Percentiles rank a stretch among this genome's conserved stretches.
Conservation (phyloP, 306 rosid genomes). For the Cercis canadensis region DNA sequence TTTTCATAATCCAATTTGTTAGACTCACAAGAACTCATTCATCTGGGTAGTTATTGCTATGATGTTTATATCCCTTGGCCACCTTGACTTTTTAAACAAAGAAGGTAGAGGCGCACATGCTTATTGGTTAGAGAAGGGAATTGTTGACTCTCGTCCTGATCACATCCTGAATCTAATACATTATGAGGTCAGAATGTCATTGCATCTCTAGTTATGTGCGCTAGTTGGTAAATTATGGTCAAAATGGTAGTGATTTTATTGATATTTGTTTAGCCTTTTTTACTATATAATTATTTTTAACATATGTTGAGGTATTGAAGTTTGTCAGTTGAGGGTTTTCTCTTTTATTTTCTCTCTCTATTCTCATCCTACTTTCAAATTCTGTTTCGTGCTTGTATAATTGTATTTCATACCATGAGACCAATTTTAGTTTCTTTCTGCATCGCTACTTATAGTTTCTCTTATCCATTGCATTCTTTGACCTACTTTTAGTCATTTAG, state of each 20-base stretch:
- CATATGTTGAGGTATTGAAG: no score
- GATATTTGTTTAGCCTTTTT: no score
- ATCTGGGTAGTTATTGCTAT: constrained; percentile 25
- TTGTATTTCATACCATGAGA: neutral
- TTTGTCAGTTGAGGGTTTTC: no score
- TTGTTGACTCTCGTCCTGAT: constrained; percentile 77
- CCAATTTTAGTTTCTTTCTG: constrained; percentile 6
- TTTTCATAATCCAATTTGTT: constrained; percentile 43
- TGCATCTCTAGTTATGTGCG: constrained; percentile 13
- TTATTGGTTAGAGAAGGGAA: constrained; percentile 89
- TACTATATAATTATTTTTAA: no score
- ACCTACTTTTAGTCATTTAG: constrained; percentile 8
- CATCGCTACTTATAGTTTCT: constrained; percentile 3
- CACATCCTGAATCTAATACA: constrained; percentile 91
- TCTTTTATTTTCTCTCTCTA: no score
- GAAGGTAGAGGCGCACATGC: constrained; percentile 83
- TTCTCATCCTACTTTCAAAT: no score
- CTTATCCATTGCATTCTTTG: constrained; percentile 6
- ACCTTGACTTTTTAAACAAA: constrained; percentile 78
- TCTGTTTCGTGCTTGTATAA: no score
- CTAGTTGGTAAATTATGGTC: neutral
- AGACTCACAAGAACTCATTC: constrained; percentile 19
- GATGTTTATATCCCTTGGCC: constrained; percentile 23
- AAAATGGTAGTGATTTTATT: constrained; percentile 6
- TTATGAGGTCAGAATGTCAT: constrained; percentile 75